phyloP scores from a whole-genome alignment of 2,329 filamentous ascomycete species.

The Fusarium sp. region DNA sequence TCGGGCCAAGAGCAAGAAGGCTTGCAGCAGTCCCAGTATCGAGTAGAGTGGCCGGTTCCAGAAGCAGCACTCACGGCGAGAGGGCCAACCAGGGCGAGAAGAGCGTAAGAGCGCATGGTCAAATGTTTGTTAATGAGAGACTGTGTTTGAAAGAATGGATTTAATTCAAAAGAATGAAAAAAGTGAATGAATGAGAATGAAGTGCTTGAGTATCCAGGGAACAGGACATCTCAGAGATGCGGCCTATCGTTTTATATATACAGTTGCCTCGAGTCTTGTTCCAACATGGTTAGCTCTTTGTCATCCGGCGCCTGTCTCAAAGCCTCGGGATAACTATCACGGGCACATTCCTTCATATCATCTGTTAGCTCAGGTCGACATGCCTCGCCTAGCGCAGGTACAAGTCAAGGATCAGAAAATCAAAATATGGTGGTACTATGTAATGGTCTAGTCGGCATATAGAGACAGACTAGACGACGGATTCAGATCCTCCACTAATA shows the following conservation, averaged over 20 bases:
- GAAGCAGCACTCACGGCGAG: conserved; percentile 44
- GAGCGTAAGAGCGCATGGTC: conserved; percentile 41
- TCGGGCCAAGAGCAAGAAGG: conserved; percentile 70
- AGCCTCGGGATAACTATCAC: conserved; percentile 9
- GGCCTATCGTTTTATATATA: conserved; percentile 32
- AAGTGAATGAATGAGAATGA: conserved; percentile 29
- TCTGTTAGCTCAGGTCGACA: conserved; percentile 19
- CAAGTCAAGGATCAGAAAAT: conserved; percentile 29
- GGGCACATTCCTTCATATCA: conserved; percentile 28
- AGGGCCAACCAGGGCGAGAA: conserved; percentile 41
- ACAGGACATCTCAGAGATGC: neutral
- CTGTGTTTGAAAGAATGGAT: conserved; percentile 29
- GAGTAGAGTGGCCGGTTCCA: conserved; percentile 44
- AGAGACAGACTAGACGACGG: conserved; percentile 21
- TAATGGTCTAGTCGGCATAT: conserved; percentile 33
- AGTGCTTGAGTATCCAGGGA: conserved; percentile 14
- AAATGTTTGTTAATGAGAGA: conserved; percentile 31
- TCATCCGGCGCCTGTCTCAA: conserved; percentile 4
- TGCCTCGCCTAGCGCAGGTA: conserved; percentile 21
- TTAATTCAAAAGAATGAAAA: conserved; percentile 26
- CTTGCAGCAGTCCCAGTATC: conserved; percentile 77
- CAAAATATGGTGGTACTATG: conserved; percentile 35
- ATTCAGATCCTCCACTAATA: conserved; percentile 45
- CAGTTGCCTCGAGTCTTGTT: neutral
- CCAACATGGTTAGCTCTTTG: conserved; percentile 5